Base-by-base conservation (phyloP, 2,329 filamentous ascomycete species). In the Stemphylium lycopersici region DNA sequence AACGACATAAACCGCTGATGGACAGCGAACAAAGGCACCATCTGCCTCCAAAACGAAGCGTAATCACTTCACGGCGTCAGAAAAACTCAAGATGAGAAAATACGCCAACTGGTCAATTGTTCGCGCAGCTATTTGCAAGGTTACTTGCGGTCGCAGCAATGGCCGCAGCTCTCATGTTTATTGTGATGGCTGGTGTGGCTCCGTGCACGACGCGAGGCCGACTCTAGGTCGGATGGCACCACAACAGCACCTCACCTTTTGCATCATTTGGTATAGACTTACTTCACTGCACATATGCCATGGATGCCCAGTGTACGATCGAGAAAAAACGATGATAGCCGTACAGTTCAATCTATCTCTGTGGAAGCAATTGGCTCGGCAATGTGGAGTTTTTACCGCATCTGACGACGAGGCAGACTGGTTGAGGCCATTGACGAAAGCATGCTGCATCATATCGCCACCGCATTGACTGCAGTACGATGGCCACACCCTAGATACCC, bases 401-500 rank as follows among this genome's bases (percentile, higher is more conserved):
- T 62, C 62, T 48, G 61, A 65, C 56, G 46, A 56, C 63, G 56
- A 71, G 69, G 67, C 66, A 68, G 61, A 67, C 52, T 61, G 58
- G 57, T 59, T 60, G 58, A 64, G 59, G 58, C 57, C 65, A 63
- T 56, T 67, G 58, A 66, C 61, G 59, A 58, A 60, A 60, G 59
- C 58, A 62, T 61, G 58, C 48, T 67, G 66, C 69, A 72, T 61
- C 55, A 63, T 60, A 48, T 73, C 63, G 72, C 71, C 72, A 75
- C 71, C 56, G 55, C 59, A 67, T 61, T 59, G 63, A 52, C 56
- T 62, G 56, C 62, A 62, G 42, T 51, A 60, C 29, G 48, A 49
- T 56, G 55, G 56, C 51, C 63, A 60, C 57, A 64, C 52, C 49
- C 57, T 51, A 57, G 34, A 66, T 60, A 56, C 58, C 62, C 56